Conservation (phyloP, 2,329 filamentous ascomycete species). For the Chrysoporthe puriensis region DNA sequence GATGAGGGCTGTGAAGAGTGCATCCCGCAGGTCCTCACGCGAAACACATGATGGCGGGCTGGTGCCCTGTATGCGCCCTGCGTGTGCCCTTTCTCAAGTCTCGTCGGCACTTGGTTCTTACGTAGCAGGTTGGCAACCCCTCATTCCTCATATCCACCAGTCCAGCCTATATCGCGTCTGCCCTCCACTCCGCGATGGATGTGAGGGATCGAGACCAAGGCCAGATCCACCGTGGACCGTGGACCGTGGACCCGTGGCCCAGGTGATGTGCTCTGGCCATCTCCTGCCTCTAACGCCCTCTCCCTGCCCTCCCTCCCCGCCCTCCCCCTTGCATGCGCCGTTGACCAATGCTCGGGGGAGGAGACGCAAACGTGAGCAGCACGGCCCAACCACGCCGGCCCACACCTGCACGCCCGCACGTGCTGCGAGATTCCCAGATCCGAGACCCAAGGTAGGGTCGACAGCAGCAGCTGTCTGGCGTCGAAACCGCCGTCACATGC, state of each 20-base stretch:
- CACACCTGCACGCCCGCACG: not conserved
- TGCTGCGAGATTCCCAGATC: conserved; percentile 3
- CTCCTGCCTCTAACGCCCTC: not conserved
- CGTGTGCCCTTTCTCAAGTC: no score
- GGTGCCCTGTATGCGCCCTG: no score
- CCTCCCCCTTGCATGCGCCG: not conserved
- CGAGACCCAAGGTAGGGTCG: not conserved
- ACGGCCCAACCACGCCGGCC: not conserved
- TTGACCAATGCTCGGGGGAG: not conserved
- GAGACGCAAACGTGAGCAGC: not conserved
- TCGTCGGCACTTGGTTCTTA: no score
- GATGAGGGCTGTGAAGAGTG: not conserved
- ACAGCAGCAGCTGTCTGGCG: not conserved
- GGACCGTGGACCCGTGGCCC: not conserved
- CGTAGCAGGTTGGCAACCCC: not conserved
- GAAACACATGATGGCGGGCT: no score
- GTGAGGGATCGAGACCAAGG: no score
- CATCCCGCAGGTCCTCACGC: no score
- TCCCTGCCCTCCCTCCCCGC: not conserved
- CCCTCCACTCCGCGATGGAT: not conserved
- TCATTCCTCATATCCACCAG: not conserved
- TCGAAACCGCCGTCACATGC: not conserved
- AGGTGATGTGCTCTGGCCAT: not conserved
- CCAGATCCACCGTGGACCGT: no score
- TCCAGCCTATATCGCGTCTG: not conserved